Evolutionary conservation across 2,329 filamentous ascomycete genomes (phyloP).

Genomic region (Graphium sp.): DNA sequence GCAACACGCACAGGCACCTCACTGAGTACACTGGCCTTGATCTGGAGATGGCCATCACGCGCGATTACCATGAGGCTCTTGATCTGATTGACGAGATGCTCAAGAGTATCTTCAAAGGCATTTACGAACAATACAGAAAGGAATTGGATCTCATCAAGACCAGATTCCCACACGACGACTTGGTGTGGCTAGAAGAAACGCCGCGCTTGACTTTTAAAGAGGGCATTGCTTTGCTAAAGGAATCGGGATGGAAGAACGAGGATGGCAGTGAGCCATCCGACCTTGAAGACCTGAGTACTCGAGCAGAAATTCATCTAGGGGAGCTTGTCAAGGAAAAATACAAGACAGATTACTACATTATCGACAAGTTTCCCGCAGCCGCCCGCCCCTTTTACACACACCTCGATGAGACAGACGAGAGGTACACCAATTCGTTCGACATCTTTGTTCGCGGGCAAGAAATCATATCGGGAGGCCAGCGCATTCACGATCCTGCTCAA

Average conservation of each 20-base stretch:
- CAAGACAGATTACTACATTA: slow-evolving; percentile 78
- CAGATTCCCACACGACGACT: slow-evolving; percentile 72
- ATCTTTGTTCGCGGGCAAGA: slow-evolving; percentile 90
- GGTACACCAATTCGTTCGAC: slow-evolving; percentile 81
- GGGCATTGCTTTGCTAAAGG: slow-evolving; percentile 64
- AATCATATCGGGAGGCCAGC: slow-evolving; percentile 81
- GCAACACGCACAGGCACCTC: slow-evolving; percentile 85
- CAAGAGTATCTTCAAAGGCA: slow-evolving; percentile 46
- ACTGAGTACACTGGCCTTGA: slow-evolving; percentile 91
- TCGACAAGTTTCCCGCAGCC: slow-evolving; percentile 79
- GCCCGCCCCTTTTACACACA: slow-evolving; percentile 88
- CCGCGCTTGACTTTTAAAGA: slow-evolving; percentile 67
- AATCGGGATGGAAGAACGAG: slow-evolving; percentile 51
- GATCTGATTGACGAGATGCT: slow-evolving; percentile 63
- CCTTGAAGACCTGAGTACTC: slow-evolving; percentile 63
- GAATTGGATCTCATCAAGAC: slow-evolving; percentile 69
- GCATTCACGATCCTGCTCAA: slow-evolving; percentile 66
- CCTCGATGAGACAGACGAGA: slow-evolving; percentile 55
- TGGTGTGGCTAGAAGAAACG: slow-evolving; percentile 76
- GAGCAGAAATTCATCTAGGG: slow-evolving; percentile 75
- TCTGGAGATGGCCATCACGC: slow-evolving; percentile 80
- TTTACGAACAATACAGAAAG: slow-evolving; percentile 22
- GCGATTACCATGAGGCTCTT: slow-evolving; percentile 80
- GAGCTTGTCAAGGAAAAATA: slow-evolving; percentile 75
- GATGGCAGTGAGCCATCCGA: slow-evolving; percentile 62